phyloP scores from a whole-genome alignment of 306 rosid species.

The Rosa chinensis region DNA sequence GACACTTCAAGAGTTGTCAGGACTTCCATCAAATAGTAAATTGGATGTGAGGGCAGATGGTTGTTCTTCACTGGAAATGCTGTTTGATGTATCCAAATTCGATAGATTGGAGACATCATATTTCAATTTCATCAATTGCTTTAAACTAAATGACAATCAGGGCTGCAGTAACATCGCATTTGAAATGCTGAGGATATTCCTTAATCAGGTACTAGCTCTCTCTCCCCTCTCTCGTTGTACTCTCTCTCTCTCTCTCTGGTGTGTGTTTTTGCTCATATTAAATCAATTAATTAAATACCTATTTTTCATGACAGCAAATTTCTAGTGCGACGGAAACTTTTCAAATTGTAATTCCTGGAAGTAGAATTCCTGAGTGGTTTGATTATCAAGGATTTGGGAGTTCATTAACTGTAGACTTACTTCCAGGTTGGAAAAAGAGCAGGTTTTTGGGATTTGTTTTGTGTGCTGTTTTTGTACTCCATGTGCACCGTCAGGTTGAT shows the following conservation, averaged over 20 bases:
- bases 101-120: not conserved
- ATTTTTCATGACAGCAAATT: not conserved
- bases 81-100: not conserved
- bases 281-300: not conserved
- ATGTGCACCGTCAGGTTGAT: no score
- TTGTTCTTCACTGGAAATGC: not conserved
- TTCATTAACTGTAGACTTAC: not conserved
- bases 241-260: not conserved
- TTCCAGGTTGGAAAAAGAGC: not conserved
- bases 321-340: not conserved
- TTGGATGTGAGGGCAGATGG: not conserved
- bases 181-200: not conserved
- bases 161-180: not conserved
- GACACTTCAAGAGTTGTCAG: no score
- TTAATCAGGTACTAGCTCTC: not conserved
- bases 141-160: not conserved
- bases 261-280: no score
- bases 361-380: constrained; percentile 4
- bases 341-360: not conserved
- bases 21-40: not conserved
- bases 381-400: not conserved
- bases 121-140: not conserved
- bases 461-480: no score
- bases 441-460: no score
- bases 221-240: no score